Percentiles rank a stretch among this genome's conserved stretches.
Conservation (phyloP, 2,329 filamentous ascomycete genomes). For the Berkeleyomyces rouxiae region DNA sequence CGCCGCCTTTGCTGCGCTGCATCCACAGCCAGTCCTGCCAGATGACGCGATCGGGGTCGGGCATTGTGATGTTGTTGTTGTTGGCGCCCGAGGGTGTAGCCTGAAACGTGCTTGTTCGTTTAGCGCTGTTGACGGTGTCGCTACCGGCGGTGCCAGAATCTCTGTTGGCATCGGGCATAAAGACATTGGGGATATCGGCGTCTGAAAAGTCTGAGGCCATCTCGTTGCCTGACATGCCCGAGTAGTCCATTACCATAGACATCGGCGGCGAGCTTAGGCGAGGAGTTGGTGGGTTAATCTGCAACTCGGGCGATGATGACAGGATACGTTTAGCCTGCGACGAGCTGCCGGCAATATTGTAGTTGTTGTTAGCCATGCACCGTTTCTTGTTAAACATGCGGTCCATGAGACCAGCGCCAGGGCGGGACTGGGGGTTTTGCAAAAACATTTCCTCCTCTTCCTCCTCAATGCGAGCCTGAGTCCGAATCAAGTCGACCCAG, state of each 20-base stretch:
- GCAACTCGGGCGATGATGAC: conserved; percentile 47
- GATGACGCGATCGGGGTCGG: conserved; percentile 73
- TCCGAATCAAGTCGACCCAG: conserved; percentile 72
- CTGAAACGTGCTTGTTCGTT: conserved; percentile 2
- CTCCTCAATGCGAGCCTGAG: conserved; percentile 68
- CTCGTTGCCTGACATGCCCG: conserved; percentile 44
- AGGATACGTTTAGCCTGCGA: conserved; percentile 27
- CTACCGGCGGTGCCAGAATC: conserved; percentile 26
- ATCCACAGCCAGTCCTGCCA: conserved; percentile 85
- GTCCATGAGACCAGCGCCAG: conserved; percentile 13
- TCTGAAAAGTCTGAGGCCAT: conserved; percentile 79
- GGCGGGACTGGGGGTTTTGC: conserved; percentile 43
- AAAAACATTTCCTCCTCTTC: conserved; percentile 73
- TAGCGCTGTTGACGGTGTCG: conserved; percentile 13
- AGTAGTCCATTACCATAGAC: conserved; percentile 49
- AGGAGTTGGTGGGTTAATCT: conserved; percentile 23
- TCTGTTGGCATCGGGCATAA: conserved; percentile 23
- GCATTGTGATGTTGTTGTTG: conserved; percentile 25
- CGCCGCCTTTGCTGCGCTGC: conserved; percentile 63
- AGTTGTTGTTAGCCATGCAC: neutral
- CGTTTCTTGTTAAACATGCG: conserved; percentile 12
- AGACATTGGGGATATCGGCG: conserved; percentile 30
- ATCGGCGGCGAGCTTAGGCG: conserved; percentile 30
- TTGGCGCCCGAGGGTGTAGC: neutral
- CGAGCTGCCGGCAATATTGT: conserved; percentile 11